Evolutionary conservation across 2,329 filamentous ascomycete species (phyloP).

Genomic region (Cyphellophora europaea): DNA sequence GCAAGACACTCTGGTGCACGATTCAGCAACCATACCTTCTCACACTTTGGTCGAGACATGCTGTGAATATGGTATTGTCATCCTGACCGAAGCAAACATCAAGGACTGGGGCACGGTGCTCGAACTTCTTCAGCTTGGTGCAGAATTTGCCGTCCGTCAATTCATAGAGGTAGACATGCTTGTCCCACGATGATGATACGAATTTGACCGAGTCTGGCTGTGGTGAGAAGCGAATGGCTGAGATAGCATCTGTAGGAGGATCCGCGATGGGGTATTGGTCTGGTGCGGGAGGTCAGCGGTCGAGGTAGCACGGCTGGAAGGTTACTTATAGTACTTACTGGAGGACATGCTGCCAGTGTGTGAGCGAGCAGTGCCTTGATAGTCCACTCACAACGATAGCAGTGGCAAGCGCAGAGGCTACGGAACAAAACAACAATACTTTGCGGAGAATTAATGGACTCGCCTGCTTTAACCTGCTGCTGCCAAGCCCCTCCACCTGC

Average conservation of each 20-base stretch:
- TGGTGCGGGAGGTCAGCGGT: no score
- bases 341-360: no score
- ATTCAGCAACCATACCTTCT: slow-evolving; percentile 46
- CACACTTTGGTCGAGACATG: slow-evolving; percentile 79
- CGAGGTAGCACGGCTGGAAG: no score
- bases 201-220: slow-evolving; percentile 63
- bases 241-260: slow-evolving; percentile 79
- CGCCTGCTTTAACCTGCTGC: background rate
- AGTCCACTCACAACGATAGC: no score
- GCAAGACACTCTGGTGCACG: slow-evolving; percentile 4
- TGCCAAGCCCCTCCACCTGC: background rate
- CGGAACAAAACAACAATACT: no score
- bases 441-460: background rate
- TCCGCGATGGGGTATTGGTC: slow-evolving; percentile 75
- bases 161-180: slow-evolving; percentile 83
- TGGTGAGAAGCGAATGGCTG: slow-evolving; percentile 76
- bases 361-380: no score
- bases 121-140: slow-evolving; percentile 36
- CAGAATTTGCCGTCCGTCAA: slow-evolving; percentile 53
- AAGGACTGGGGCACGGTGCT: slow-evolving; percentile 76
- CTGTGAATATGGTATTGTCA: slow-evolving; percentile 76
- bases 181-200: slow-evolving; percentile 93
- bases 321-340: no score
- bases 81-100: slow-evolving; percentile 83
- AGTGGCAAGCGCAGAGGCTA: no score